phyloP scores from a whole-genome alignment of 306 rosid genomes.

The Gynostemma pentaphyllum region DNA sequence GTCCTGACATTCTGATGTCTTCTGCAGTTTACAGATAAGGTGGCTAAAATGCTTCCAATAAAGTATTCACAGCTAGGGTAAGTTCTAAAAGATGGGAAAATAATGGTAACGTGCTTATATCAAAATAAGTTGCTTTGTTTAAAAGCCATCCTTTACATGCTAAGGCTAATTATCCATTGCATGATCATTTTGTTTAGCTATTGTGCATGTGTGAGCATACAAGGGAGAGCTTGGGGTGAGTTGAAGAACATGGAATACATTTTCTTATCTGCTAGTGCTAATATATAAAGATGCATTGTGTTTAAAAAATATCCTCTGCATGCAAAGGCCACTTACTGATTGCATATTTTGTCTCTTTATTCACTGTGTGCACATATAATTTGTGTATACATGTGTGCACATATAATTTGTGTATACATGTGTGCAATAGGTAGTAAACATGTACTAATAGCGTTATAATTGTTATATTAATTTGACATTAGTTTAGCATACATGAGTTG shows the following conservation, averaged over 20 bases:
- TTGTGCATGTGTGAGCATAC: background rate
- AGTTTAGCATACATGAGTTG: background rate
- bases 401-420: too few species aligned
- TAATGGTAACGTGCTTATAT: background rate
- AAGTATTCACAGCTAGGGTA: slow-evolving; percentile 91
- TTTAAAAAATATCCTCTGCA: background rate
- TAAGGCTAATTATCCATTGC: background rate
- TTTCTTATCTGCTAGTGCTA: background rate
- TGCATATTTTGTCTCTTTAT: background rate
- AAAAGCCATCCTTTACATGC: background rate
- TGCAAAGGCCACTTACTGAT: background rate
- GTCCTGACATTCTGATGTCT: slow-evolving; percentile 8
- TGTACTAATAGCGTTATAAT: background rate
- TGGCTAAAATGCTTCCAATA: slow-evolving; percentile 76
- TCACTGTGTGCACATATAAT: background rate
- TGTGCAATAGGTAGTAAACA: background rate
- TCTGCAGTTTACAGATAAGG: slow-evolving; percentile 88
- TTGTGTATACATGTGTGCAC: background rate
- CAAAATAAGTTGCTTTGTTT: background rate
- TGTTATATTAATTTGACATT: background rate
- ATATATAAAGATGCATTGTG: background rate
- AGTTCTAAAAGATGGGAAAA: slow-evolving; percentile 19
- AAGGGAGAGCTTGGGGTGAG: background rate
- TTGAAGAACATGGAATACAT: background rate
- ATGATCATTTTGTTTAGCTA: slow-evolving; percentile 1